Percentiles rank a stretch among this genome's conserved stretches.
These are phyloP conservation scores for Wallemia ichthyophaga DNA, from an alignment of 1,284 basidiomycete genomes.

Conservation along the genomic window DNA sequence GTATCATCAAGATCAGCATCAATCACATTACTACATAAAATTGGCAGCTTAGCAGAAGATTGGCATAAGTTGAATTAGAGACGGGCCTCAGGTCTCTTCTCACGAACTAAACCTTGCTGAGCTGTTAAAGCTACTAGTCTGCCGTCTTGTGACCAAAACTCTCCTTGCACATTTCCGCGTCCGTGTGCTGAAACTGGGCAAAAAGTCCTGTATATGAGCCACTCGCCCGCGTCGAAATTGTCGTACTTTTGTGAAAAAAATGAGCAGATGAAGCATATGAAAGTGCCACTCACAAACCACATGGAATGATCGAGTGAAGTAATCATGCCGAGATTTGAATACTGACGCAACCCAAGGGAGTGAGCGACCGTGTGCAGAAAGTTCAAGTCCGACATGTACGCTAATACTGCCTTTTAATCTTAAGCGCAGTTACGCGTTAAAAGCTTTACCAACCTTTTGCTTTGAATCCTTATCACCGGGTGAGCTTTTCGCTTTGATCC, in stretches of 20 bases:
- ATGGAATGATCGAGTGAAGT: background rate
- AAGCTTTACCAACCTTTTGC: background rate
- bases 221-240: background rate
- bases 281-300: background rate
- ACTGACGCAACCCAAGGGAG: background rate
- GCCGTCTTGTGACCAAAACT: background rate
- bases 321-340: background rate
- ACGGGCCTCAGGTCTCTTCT: background rate
- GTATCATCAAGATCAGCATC: background rate
- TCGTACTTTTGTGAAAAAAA: background rate
- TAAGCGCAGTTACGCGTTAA: background rate
- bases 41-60: background rate
- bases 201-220: background rate
- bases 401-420: background rate
- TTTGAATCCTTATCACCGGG: background rate
- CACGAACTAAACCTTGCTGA: background rate
- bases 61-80: too few relatives aligned
- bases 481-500: background rate
- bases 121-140: background rate
- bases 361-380: background rate
- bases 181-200: background rate
- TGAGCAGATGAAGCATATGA: too few relatives aligned
- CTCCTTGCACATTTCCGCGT: background rate
- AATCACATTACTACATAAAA: background rate
- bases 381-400: background rate